phyloP scores from a whole-genome alignment of 1,284 basidiomycete genomes.

The Apiotrichum veenhuisii region DNA sequence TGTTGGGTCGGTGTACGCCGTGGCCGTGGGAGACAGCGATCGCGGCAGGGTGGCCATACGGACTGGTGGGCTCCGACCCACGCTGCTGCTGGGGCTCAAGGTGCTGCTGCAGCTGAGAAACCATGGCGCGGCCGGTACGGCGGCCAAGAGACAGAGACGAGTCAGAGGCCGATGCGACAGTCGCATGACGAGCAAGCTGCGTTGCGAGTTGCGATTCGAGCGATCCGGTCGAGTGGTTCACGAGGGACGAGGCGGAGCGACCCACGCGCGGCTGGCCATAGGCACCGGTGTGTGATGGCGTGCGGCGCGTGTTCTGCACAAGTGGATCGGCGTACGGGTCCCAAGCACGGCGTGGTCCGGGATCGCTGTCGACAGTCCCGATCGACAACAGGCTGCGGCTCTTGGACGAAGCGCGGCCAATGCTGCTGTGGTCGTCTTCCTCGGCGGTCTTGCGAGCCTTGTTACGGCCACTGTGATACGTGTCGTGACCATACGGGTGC shows the following conservation, averaged over 20 bases:
- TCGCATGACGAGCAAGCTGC: constrained; percentile 70
- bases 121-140: constrained; percentile 2
- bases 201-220: constrained; percentile 73
- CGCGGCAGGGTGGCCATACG: constrained; percentile 36
- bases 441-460: constrained; percentile 77
- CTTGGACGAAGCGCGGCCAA: constrained; percentile 66
- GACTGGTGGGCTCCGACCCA: constrained; percentile 31
- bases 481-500: constrained; percentile 1
- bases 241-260: constrained; percentile 61
- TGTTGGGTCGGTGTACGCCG: constrained; percentile 23
- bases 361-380: constrained; percentile 47
- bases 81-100: neutral
- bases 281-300: constrained; percentile 64
- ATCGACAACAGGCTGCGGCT: constrained; percentile 42
- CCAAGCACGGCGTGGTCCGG: constrained; percentile 12
- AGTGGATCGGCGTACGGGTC: neutral
- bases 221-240: constrained; percentile 72
- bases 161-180: constrained; percentile 52
- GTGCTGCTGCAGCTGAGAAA: constrained; percentile 8
- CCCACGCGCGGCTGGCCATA: constrained; percentile 14
- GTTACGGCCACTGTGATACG: constrained; percentile 50
- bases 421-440: constrained; percentile 84
- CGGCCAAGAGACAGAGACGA: constrained; percentile 16
- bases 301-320: constrained; percentile 17
- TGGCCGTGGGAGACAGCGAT: constrained; percentile 34